These are phyloP conservation scores for Ophiostoma angusticollis DNA, from an alignment of 2,329 filamentous ascomycete genomes.

Conservation along the genomic window DNA sequence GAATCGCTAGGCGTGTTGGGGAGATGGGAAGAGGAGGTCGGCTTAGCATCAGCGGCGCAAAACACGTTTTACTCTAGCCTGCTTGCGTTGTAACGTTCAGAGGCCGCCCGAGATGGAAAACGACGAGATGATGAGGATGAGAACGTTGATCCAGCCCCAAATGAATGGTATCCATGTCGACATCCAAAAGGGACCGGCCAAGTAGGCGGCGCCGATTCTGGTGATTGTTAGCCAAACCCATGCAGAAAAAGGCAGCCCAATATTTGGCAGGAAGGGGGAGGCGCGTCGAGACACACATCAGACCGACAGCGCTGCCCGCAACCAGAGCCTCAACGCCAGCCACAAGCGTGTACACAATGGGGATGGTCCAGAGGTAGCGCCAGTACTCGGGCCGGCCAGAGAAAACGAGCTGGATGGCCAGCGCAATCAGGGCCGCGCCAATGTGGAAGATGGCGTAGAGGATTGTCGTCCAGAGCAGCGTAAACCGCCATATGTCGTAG, in stretches of 20 bases:
- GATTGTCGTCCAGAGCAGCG: slow-evolving; percentile 73
- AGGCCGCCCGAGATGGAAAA: slow-evolving; percentile 88
- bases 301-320: slow-evolving; percentile 67
- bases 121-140: slow-evolving; percentile 72
- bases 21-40: too few species aligned
- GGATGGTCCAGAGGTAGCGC: slow-evolving; percentile 58
- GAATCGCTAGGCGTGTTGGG: not conserved
- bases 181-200: slow-evolving; percentile 75
- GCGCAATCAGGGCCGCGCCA: slow-evolving; percentile 56
- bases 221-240: not conserved
- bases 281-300: slow-evolving; percentile 61
- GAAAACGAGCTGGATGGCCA: slow-evolving; percentile 55
- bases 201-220: slow-evolving; percentile 69
- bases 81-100: too few species aligned
- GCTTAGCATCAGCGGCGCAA: too few species aligned
- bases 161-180: slow-evolving; percentile 88
- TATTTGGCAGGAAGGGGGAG: too few species aligned
- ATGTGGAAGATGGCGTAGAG: slow-evolving; percentile 66
- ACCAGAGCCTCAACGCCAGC: slow-evolving; percentile 66
- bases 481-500: slow-evolving; percentile 75
- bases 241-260: too few species aligned
- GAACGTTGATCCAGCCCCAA: slow-evolving; percentile 73
- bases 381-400: slow-evolving; percentile 31
- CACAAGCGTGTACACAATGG: slow-evolving; percentile 55
- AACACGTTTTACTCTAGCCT: too few species aligned